phyloP scores from a whole-genome alignment of 768 basidiomycete genomes.

The Suillus subalutaceus region DNA sequence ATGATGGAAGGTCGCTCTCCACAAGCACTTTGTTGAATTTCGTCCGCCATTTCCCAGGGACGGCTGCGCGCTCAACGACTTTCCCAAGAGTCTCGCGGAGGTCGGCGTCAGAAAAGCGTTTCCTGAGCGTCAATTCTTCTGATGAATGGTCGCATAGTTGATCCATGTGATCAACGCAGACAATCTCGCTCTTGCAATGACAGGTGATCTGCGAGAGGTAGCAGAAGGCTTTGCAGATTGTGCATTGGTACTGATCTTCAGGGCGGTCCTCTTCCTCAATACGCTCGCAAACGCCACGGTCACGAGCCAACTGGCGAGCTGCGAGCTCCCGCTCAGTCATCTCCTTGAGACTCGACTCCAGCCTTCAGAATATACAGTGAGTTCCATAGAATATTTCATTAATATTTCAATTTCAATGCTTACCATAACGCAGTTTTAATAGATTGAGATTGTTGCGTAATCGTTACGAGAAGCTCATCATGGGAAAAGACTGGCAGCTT shows the following conservation, averaged over 20 bases:
- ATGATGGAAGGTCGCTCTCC: constrained; percentile 70
- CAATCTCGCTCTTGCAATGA: constrained; percentile 73
- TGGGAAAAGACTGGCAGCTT: constrained; percentile 98
- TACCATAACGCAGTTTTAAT: constrained; percentile 95
- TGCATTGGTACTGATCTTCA: constrained; percentile 97
- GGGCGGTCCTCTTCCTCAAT: constrained; percentile 79
- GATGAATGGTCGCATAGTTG: constrained; percentile 70
- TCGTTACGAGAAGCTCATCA: constrained; percentile 95
- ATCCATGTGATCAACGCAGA: constrained; percentile 84
- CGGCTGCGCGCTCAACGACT: constrained; percentile 69
- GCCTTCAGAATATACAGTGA: constrained; percentile 51
- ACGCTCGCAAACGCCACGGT: constrained; percentile 62
- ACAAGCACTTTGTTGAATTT: constrained; percentile 69
- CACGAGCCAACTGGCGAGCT: constrained; percentile 65
- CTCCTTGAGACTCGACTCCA: constrained; percentile 79
- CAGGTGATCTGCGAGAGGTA: constrained; percentile 94
- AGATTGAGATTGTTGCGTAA: constrained; percentile 90
- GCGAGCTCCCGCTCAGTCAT: constrained; percentile 86
- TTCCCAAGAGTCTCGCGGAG: constrained; percentile 66
- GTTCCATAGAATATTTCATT: constrained; percentile 18
- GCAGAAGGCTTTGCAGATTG: constrained; percentile 89
- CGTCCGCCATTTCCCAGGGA: constrained; percentile 75
- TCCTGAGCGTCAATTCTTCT: constrained; percentile 65
- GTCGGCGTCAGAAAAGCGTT: constrained; percentile 81
- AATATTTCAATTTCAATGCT: constrained; percentile 28